phyloP scores from a whole-genome alignment of 2,329 filamentous ascomycete species.

The Diatrype stigma region DNA sequence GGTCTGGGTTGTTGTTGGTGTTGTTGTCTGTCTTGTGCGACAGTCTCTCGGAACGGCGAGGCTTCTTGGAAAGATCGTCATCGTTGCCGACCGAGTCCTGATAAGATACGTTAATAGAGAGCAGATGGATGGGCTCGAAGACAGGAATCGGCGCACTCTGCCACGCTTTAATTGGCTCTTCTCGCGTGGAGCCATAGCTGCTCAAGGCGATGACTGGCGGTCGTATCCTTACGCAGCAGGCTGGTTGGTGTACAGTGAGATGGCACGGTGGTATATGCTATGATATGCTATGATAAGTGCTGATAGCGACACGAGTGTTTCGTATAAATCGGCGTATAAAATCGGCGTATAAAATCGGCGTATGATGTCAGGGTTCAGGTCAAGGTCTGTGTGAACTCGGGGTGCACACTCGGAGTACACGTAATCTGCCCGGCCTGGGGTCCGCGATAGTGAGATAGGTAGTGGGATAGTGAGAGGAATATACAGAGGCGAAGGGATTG shows the following conservation, averaged over 20 bases:
- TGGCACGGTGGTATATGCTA: neutral
- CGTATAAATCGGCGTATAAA: neutral
- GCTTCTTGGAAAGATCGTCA: conserved; percentile 70
- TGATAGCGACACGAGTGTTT: neutral
- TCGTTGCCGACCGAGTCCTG: conserved; percentile 65
- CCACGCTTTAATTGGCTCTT: conserved; percentile 83
- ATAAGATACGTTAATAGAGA: conserved; percentile 20
- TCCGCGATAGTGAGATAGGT: too few species aligned
- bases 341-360: neutral
- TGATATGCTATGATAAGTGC: neutral
- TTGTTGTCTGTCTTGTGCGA: conserved; percentile 43
- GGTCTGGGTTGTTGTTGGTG: conserved; percentile 28
- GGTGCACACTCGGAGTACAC: neutral
- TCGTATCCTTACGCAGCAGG: too few species aligned
- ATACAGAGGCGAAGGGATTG: too few species aligned
- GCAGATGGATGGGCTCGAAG: conserved; percentile 10
- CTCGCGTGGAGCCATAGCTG: conserved; percentile 65
- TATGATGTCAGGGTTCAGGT: neutral
- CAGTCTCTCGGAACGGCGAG: conserved; percentile 71
- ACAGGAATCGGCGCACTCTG: conserved; percentile 53
- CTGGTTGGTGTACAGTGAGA: too few species aligned
- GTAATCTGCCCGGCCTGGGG: too few species aligned
- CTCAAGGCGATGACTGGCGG: conserved; percentile 31
- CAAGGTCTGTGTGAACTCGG: neutral
- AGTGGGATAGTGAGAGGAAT: too few species aligned